Conservation (phyloP, 1,284 basidiomycete species). For the Fomitiporia mediterranea region DNA sequence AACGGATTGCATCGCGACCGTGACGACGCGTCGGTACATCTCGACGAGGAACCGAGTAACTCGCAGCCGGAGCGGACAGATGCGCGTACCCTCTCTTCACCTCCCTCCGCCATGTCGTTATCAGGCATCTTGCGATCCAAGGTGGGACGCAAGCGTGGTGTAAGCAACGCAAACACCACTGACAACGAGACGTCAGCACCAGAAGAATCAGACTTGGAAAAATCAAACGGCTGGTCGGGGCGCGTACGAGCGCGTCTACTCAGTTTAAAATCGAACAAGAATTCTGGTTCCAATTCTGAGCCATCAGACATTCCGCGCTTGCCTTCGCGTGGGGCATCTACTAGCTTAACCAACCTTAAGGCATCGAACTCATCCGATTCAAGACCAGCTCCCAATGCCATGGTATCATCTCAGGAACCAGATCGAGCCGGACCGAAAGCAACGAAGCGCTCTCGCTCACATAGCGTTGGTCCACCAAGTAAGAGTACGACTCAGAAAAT, state of each 20-base stretch:
- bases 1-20: slow-evolving; percentile 31
- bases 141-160: slow-evolving; percentile 8
- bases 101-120: slow-evolving; percentile 31
- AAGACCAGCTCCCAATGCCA: slow-evolving; percentile 1
- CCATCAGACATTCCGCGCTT: neutral
- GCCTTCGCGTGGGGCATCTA: slow-evolving; percentile 5
- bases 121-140: slow-evolving; percentile 32
- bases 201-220: slow-evolving; percentile 16
- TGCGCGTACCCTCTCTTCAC: slow-evolving; percentile 28
- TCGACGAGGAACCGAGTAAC: slow-evolving; percentile 3
- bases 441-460: slow-evolving; percentile 12
- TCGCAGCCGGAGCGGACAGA: slow-evolving; percentile 1
- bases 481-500: neutral
- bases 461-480: slow-evolving; percentile 13
- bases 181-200: slow-evolving; percentile 17
- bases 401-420: neutral
- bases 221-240: neutral
- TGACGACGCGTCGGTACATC: slow-evolving; percentile 23
- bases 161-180: slow-evolving; percentile 8
- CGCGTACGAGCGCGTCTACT: slow-evolving; percentile 15
- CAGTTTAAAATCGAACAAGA: slow-evolving; percentile 9
- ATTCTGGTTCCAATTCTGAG: slow-evolving; percentile 9
- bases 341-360: slow-evolving; percentile 13
- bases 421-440: neutral
- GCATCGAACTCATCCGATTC: neutral